Evolutionary conservation across 768 basidiomycete species (phyloP).

Genomic region (Termitomyces sp.): DNA sequence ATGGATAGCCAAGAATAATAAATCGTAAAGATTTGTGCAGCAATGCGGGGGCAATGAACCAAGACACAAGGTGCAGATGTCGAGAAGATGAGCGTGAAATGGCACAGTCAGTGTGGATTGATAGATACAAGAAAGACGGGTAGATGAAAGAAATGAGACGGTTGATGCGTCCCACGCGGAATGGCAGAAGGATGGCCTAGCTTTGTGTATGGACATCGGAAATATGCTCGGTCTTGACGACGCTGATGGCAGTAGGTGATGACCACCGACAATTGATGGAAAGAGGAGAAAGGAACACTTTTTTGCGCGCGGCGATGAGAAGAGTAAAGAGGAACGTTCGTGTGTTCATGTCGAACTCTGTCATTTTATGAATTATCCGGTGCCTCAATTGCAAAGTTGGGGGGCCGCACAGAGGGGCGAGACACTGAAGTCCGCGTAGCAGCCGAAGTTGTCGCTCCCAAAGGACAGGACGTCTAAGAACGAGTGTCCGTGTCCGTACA

Average conservation of each 20-base stretch:
- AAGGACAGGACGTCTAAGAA: slow-evolving; percentile 11
- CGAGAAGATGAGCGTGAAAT: slow-evolving; percentile 10
- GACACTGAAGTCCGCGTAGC: slow-evolving; percentile 20
- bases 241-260: not conserved
- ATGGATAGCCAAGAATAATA: slow-evolving; percentile 20
- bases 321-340: not conserved
- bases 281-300: not conserved
- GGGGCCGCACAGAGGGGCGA: slow-evolving; percentile 37
- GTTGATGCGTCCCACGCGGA: slow-evolving; percentile 10
- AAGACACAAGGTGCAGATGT: slow-evolving; percentile 22
- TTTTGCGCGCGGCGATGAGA: slow-evolving; percentile 2
- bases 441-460: slow-evolving; percentile 12
- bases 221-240: not conserved
- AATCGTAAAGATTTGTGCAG: slow-evolving; percentile 29
- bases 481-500: slow-evolving; percentile 8
- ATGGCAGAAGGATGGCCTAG: slow-evolving; percentile 11
- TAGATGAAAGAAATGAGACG: slow-evolving; percentile 15
- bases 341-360: not conserved
- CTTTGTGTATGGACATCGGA: not conserved
- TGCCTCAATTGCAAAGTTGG: slow-evolving; percentile 41
- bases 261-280: not conserved
- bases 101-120: slow-evolving; percentile 11
- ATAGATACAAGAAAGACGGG: slow-evolving; percentile 18
- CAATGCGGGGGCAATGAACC: slow-evolving; percentile 24
- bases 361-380: not conserved